Base-by-base conservation (phyloP, 257 asterid species). In the Fraxinus cuspidata region DNA sequence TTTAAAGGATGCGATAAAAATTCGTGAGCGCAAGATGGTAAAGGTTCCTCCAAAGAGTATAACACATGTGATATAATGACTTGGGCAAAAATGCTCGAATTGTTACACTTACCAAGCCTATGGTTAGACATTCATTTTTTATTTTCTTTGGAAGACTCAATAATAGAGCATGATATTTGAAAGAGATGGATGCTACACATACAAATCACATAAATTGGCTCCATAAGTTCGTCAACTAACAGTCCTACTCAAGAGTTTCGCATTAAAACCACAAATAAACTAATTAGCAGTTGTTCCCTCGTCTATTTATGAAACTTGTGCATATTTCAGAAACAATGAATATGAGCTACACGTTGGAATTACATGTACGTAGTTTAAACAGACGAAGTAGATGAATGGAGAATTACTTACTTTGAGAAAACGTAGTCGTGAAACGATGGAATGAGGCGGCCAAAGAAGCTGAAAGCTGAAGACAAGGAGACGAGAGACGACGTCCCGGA, bases 371-470 rank as follows among this genome's bases (percentile, higher is more conserved):
- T 15, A 10, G 64, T 53, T 53, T 53, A 19, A n/a, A 27, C 7
- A 60, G 5, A 44, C 2, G 18, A 32, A 42, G 47, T 11, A 37
- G 16, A 12, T 1, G 49, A 11, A 53, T 15, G n/a, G 6, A 66
- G 23, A 32, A 56, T 34, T 21, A 25, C 74, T 74, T 49, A 92
- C 97, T 74, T 88, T 38, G 87, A 72, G 78, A 82, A 88, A 27
- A 85, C 77, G 23, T 85, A 86, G 75, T 90, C 93, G 40, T 85
- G 76, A 40, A 93, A 82, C 3, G 90, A 91, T 1, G 98, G 98
- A 11, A 91, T 75, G 29, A 93, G 87, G 0, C 98, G 92, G 25
- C 98, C 98, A 32, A 91, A 93, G 83, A 91, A 93, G n/a, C 91
- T 76, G 47, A 90, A 87, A 0, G 97, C 88, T 2, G 98, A 87